Percentiles rank a stretch among this genome's conserved stretches.
Conservation (phyloP, 345 rosid genomes). For the Geranium brycei region DNA sequence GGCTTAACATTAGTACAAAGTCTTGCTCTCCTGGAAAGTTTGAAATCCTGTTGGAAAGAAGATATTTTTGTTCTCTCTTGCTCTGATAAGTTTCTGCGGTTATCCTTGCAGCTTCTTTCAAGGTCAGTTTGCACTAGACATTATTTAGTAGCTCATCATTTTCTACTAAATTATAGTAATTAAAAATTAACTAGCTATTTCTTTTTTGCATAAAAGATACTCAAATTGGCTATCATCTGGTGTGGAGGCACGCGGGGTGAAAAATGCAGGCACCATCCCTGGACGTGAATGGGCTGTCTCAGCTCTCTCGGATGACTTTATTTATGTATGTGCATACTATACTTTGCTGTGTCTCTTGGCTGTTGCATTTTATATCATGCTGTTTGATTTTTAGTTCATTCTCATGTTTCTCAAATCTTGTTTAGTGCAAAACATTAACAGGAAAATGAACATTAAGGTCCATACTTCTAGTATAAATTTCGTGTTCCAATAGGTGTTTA, state of each 20-base stretch:
- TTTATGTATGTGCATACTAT: constrained; percentile 33
- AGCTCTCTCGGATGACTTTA: constrained; percentile 65
- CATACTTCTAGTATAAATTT: too few species aligned
- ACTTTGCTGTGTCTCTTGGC: constrained; percentile 9
- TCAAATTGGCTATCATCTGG: constrained; percentile 82
- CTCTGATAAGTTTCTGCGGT: constrained; percentile 94
- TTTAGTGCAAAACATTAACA: too few species aligned
- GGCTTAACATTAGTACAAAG: constrained; percentile 66
- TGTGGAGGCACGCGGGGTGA: constrained; percentile 43
- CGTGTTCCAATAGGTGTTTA: too few species aligned
- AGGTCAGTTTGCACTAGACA: constrained; percentile 36
- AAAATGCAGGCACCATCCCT: constrained; percentile 40
- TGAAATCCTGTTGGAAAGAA: constrained; percentile 87
- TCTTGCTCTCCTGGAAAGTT: constrained; percentile 58
- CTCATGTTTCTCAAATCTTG: too few species aligned
- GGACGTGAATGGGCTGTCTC: constrained; percentile 85
- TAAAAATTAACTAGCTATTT: constrained; percentile 1
- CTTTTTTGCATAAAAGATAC: constrained; percentile 34
- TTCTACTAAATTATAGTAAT: not conserved
- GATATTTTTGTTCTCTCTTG: constrained; percentile 80
- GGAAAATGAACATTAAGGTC: not conserved
- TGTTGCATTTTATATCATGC: not conserved
- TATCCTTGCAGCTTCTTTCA: constrained; percentile 83
- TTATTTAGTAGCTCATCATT: not conserved
- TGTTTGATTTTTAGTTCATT: too few species aligned